phyloP scores from a whole-genome alignment of 225 moss, liverwort and hornwort genomes.

The Pseudisothecium myosuroides region DNA sequence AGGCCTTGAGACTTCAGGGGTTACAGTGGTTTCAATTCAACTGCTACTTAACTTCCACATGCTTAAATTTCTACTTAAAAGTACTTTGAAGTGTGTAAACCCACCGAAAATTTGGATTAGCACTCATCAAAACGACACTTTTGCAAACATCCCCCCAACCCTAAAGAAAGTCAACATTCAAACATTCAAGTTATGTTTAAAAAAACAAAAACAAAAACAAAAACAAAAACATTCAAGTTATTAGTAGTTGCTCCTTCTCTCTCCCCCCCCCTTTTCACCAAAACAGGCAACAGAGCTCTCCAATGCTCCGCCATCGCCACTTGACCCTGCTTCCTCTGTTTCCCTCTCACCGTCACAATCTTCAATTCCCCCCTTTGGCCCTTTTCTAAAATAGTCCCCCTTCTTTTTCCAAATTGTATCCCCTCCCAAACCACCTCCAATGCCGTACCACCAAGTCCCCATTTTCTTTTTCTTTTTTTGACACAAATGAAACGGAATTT shows the following conservation, averaged over 20 bases:
- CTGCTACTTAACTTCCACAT: too few relatives aligned
- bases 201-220: too few relatives aligned
- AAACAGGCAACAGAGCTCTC: too few relatives aligned
- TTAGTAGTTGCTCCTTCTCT: neutral
- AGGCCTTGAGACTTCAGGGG: too few relatives aligned
- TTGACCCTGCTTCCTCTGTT: neutral
- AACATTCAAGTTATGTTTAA: too few relatives aligned
- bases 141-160: neutral
- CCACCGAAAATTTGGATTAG: accelerated
- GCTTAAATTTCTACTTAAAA: too few relatives aligned
- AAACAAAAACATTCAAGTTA: too few relatives aligned
- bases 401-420: neutral
- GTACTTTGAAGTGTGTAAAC: too few relatives aligned
- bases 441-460: neutral
- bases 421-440: neutral
- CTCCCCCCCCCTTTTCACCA: neutral
- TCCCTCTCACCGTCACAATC: neutral
- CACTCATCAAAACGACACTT: neutral
- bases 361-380: neutral
- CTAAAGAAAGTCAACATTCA: neutral
- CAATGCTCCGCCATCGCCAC: neutral
- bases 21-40: too few relatives aligned
- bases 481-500: too few relatives aligned
- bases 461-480: too few relatives aligned
- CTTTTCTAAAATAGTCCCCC: neutral